Conservation (phyloP, 164 flowering plant species). For the Vitis amurensis region DNA sequence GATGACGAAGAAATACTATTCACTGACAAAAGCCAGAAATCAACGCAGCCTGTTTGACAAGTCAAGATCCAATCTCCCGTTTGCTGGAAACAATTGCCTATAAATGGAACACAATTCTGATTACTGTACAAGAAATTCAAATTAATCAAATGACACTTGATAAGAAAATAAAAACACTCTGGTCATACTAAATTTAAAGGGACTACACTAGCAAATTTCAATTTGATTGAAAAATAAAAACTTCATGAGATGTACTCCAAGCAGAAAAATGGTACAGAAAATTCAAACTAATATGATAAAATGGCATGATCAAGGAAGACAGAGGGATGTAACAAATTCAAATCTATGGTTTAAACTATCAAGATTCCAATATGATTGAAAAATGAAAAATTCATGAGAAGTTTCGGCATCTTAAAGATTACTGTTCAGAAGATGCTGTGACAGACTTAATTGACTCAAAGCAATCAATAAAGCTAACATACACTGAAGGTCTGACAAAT, state of each 20-base stretch:
- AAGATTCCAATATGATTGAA: not conserved
- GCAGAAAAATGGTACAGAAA: too few relatives aligned
- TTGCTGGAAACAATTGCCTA: too few relatives aligned
- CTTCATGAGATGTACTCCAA: too few relatives aligned
- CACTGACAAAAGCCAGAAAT: not conserved
- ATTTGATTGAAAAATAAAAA: not conserved
- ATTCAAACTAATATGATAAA: too few relatives aligned
- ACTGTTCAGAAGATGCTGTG: not conserved
- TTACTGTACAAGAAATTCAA: not conserved
- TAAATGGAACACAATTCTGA: not conserved
- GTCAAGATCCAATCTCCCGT: not conserved
- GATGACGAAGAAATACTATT: not conserved
- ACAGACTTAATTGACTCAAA: not conserved
- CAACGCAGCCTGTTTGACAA: not conserved
- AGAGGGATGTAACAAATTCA: not conserved
- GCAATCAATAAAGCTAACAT: not conserved
- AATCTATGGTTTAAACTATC: not conserved
- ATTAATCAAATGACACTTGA: too few relatives aligned
- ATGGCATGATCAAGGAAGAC: too few relatives aligned
- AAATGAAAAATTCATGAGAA: not conserved
- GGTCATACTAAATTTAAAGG: not conserved
- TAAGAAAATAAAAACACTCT: not conserved
- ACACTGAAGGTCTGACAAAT: not conserved
- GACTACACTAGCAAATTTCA: not conserved
- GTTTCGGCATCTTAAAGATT: not conserved